Evolutionary conservation across 106 monocot species (phyloP).

Genomic region (Apostasia ramifera): DNA sequence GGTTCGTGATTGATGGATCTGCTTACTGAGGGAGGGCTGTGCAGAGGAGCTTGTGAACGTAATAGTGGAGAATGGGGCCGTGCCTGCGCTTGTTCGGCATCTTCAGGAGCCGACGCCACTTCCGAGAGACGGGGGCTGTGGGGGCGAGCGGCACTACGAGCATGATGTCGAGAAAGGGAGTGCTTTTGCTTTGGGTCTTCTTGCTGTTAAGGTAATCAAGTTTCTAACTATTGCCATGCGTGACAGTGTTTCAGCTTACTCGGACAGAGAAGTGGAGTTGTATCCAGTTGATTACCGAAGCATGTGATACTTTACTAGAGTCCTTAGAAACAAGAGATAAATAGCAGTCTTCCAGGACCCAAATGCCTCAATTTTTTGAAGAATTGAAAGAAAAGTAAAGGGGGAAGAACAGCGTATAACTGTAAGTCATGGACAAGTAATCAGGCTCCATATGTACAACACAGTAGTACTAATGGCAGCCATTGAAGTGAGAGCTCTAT

Average conservation of each 20-base stretch:
- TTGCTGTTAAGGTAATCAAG: slow-evolving; percentile 80
- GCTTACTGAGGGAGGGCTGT: slow-evolving; percentile 5
- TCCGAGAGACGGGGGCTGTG: slow-evolving; percentile 2
- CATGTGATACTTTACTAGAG: too few relatives aligned
- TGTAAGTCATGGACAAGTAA: too few relatives aligned
- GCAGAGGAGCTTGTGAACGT: slow-evolving; percentile 88
- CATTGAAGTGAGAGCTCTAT: too few relatives aligned
- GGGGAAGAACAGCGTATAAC: too few relatives aligned
- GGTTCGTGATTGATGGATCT: slow-evolving; percentile 2
- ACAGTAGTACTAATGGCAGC: too few relatives aligned
- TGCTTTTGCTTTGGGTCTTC: slow-evolving; percentile 87
- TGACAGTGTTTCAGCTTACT: neutral
- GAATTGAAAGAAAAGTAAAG: too few relatives aligned
- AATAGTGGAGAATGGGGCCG: slow-evolving; percentile 85
- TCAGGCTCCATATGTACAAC: too few relatives aligned
- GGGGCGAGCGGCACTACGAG: slow-evolving; percentile 42
- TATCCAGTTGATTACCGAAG: too few relatives aligned
- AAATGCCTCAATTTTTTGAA: too few relatives aligned
- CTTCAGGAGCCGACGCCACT: slow-evolving; percentile 46
- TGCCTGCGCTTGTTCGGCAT: slow-evolving; percentile 76
- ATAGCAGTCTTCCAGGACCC: too few relatives aligned
- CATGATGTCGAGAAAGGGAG: slow-evolving; percentile 93
- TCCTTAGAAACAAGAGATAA: too few relatives aligned
- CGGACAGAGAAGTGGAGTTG: too few relatives aligned
- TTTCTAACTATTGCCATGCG: neutral